Conservation (phyloP, 2,329 filamentous ascomycete genomes). For the Phoma sp. region DNA sequence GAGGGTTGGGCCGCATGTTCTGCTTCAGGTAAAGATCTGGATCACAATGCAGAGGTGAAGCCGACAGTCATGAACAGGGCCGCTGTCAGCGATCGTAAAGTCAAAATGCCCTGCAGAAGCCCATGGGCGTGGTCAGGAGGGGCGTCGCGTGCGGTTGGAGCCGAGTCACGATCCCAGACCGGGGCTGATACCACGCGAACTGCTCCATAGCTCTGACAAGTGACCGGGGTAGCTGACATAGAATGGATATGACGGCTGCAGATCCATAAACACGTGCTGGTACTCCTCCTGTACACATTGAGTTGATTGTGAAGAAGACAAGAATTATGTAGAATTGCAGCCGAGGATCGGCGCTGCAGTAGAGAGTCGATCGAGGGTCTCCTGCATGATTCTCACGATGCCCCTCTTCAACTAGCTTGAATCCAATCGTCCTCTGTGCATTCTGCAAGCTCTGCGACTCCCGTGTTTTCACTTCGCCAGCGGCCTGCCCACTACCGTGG, state of each 20-base stretch:
- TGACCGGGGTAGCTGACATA: conserved; percentile 5
- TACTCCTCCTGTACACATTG: background rate
- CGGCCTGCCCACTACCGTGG: background rate
- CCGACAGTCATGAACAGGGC: background rate
- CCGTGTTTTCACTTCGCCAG: background rate
- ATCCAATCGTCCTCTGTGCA: background rate
- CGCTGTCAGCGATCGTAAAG: background rate
- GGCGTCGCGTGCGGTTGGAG: conserved; percentile 17
- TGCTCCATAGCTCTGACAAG: conserved; percentile 5
- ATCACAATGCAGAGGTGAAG: conserved; percentile 15
- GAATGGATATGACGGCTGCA: background rate
- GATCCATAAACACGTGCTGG: background rate
- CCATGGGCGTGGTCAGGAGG: conserved; percentile 15
- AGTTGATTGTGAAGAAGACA: background rate
- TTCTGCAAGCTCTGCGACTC: background rate
- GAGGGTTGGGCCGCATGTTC: conserved; percentile 47
- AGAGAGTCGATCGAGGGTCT: background rate
- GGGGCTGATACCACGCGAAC: conserved; percentile 15
- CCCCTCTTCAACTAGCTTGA: conserved; percentile 11
- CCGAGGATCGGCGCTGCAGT: conserved; percentile 6
- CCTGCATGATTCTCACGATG: conserved; percentile 12
- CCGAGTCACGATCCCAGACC: conserved; percentile 11
- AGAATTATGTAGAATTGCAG: conserved; percentile 2
- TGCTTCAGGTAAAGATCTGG: conserved; percentile 27
- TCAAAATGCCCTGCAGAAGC: conserved; percentile 6